A percentile compares a stretch with the other conserved stretches of the same genome.
Evolutionary conservation across 352 stramenopile species (phyloP).

Genomic region (Globisporangium paroecandrum): DNA sequence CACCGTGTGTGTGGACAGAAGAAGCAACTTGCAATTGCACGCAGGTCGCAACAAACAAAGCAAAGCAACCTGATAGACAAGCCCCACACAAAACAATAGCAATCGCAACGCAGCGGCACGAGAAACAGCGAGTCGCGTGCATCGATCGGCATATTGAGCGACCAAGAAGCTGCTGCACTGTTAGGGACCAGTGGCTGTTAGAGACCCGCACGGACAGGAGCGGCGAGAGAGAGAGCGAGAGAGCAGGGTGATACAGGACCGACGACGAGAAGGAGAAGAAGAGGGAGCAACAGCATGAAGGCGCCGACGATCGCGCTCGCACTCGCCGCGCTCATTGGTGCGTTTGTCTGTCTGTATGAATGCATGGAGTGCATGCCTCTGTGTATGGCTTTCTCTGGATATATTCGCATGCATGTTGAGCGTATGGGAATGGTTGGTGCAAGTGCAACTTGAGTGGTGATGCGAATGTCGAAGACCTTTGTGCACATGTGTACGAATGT

Average conservation of each 20-base stretch:
- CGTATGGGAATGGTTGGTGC: too few species aligned
- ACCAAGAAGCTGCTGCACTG: neutral
- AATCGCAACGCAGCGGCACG: neutral
- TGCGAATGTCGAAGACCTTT: too few species aligned
- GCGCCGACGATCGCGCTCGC: conserved; percentile 3
- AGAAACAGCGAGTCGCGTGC: neutral
- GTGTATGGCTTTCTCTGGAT: neutral
- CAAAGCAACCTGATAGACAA: neutral
- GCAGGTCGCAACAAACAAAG: neutral
- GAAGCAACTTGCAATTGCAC: neutral
- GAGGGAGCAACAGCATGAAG: conserved; percentile 13
- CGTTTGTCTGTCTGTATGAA: conserved; percentile 3
- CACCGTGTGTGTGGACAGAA: neutral
- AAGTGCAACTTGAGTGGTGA: too few species aligned
- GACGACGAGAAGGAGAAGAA: too few species aligned
- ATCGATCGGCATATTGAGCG: neutral
- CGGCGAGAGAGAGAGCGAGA: neutral
- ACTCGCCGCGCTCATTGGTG: conserved; percentile 14
- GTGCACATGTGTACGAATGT: too few species aligned
- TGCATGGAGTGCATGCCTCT: neutral
- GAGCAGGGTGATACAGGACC: neutral
- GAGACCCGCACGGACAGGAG: neutral
- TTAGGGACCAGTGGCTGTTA: neutral
- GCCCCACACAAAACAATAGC: neutral
- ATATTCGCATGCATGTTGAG: neutral